Evolutionary conservation across 2,329 filamentous ascomycete species (phyloP), one percentile per base, ranked within the genome.

Genomic region (Pseudopyricularia cyperi): DNA sequence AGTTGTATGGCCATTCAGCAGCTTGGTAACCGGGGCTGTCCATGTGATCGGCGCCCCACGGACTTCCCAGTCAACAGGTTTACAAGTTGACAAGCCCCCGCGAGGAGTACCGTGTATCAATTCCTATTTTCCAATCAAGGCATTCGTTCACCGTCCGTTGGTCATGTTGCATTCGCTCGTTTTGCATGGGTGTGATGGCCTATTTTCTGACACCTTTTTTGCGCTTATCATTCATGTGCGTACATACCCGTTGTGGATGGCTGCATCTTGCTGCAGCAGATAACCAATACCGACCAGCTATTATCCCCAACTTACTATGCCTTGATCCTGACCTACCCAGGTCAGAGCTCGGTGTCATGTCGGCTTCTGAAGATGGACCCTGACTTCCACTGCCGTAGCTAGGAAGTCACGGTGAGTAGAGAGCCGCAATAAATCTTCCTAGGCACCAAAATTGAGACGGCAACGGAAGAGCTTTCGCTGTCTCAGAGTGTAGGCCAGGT

Each of bases 401-500:
- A 58, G 71, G 71, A 74, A 74, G 75, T 71, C 71, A 77, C 75
- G 82, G 81, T 87, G 83, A 87, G 83, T 87, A 82, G 69, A 67
- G 67, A 74, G 75, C 65, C 69, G 56, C 59, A 50, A 55, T 82
- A 69, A 58, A 73, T 89, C 80, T 89, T 76, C 84, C 85, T 88
- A 72, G 76, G 76, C 78, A 80, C 80, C 79, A 88, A 88, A 88
- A 88, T 87, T 85, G 84, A 85, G 80, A 81, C 74, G 76, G 72
- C 82, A 83, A 88, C 73, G 70, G 79, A 62, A 74, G 67, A 71
- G 69, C 67, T 39, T 44, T 69, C 76, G 80, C 80, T 78, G 77
- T 80, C 76, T 86, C 85, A 84, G 85, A 89, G 85, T 89, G 85
- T 86, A 87, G 82, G 77, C 76, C 83, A 86, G 82, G 78, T 63